Evolutionary conservation across 108 stramenopile species (phyloP).

Genomic region (Pseudonitzschia delicatissima): DNA sequence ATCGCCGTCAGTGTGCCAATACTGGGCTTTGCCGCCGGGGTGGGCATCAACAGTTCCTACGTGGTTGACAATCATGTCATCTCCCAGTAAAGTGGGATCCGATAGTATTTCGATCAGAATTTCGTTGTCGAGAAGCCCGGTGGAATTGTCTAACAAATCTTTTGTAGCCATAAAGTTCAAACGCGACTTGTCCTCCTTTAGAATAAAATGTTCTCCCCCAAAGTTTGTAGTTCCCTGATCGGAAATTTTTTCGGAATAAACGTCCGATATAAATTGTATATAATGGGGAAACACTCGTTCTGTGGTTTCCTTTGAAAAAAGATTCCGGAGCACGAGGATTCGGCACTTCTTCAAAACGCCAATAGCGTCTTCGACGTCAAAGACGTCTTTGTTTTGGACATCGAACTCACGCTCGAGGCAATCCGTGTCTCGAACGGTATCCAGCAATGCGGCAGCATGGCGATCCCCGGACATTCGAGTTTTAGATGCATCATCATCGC

Average conservation of each 20-base stretch:
- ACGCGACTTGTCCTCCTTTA: slow-evolving; percentile 12
- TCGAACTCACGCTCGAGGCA: slow-evolving; percentile 26
- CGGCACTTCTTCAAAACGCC: slow-evolving; percentile 22
- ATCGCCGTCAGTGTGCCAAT: slow-evolving; percentile 29
- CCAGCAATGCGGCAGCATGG: slow-evolving; percentile 6
- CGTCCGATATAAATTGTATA: slow-evolving; percentile 7
- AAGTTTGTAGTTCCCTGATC: neutral
- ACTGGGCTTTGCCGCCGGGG: slow-evolving; percentile 14
- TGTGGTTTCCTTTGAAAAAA: slow-evolving; percentile 7
- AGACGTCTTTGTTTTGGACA: slow-evolving; percentile 2
- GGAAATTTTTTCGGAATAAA: neutral
- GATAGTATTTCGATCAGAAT: slow-evolving; percentile 12
- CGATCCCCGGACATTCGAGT: slow-evolving; percentile 22
- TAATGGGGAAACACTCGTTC: slow-evolving; percentile 12
- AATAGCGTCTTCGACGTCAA: slow-evolving; percentile 6
- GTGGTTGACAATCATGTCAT: slow-evolving; percentile 11
- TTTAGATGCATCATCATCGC: neutral
- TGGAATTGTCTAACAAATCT: neutral
- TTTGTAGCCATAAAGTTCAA: slow-evolving; percentile 14
- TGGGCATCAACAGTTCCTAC: slow-evolving; percentile 24
- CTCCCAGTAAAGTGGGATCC: slow-evolving; percentile 8
- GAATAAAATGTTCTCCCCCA: neutral
- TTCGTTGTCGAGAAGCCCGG: slow-evolving; percentile 3
- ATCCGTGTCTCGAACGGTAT: slow-evolving; percentile 15
- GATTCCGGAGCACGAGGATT: slow-evolving; percentile 22